Base-by-base conservation (phyloP, 306 rosid genomes). In the Spatholobus suberectus region DNA sequence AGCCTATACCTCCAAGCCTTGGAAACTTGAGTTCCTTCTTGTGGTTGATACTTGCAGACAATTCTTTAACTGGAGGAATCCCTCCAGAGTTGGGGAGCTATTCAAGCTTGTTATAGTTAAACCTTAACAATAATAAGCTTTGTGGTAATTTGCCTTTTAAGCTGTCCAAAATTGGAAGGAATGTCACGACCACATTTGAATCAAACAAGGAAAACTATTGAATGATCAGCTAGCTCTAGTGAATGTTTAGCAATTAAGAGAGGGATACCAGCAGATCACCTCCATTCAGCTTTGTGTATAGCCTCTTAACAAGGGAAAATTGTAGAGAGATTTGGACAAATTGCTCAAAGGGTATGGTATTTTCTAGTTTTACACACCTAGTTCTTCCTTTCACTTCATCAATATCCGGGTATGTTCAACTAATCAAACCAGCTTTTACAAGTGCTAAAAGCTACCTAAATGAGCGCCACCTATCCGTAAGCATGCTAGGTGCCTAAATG, bases 191-290 rank as follows among this genome's bases (percentile, higher is more conserved):
- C 5, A 95, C 98, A 21, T 95, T 95, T 46, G 91, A 93, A 58
- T 46, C 5, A 9, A 95, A 78, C 18, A 70, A 83, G 52, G 43
- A 44, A 70, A 54, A 14, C 6, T 83, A 76, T 4, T 13, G 26
- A 55, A 26, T 90, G 26, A 14, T 76, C 2, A n/a, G 92, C 91
- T 2, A 97, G 94, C 24, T 91, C 97, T 0, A 95, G 97, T 32
- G 98, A 95, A 83, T 95, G 98, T 68, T 80, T 91, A 41, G 87
- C 95, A 23, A 95, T 95, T 95, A 90, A 1, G 85, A 90, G 97
- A 87, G 93, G 98, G 98, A 86, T 95, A 49, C 98, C 98, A 41
- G 98, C 95, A 73, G 88, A 95, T 73, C 93, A 93, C 95, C 98
- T 83, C 98, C 97, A 59, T 95, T 93, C 89, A 93, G 91, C 59